Conservation (phyloP, 371 early-diverging fungal species). For the Apophysomyces trapeziformis region DNA sequence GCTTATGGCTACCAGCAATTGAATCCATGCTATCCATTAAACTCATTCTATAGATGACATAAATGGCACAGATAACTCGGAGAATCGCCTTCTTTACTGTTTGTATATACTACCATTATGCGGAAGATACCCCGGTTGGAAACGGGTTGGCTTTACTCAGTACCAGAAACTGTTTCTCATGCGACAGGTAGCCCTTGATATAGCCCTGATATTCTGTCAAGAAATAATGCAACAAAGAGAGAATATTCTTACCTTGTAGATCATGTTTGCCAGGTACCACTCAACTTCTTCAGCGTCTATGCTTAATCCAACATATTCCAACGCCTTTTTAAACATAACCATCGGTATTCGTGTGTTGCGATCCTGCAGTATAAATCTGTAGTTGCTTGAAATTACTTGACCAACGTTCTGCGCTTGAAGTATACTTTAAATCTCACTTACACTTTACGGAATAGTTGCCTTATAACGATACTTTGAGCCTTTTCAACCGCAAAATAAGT, state of each 20-base stretch:
- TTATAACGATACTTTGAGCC: slow-evolving; percentile 68
- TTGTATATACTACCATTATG: background rate
- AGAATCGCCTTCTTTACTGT: background rate
- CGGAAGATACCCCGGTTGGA: slow-evolving; percentile 47
- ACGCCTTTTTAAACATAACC: slow-evolving; percentile 55
- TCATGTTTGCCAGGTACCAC: slow-evolving; percentile 75
- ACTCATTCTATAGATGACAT: too few species aligned
- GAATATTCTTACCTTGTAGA: slow-evolving; percentile 62
- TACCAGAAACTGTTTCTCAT: slow-evolving; percentile 79
- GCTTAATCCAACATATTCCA: slow-evolving; percentile 50
- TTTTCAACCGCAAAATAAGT: slow-evolving; percentile 83
- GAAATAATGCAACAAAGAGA: background rate
- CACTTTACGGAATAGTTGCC: slow-evolving; percentile 82
- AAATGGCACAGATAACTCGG: too few species aligned
- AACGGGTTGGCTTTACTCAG: slow-evolving; percentile 80
- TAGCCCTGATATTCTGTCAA: slow-evolving; percentile 58
- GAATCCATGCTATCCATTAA: too few species aligned
- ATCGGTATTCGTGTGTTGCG: slow-evolving; percentile 59
- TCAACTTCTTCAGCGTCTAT: slow-evolving; percentile 54
- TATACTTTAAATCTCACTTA: slow-evolving; percentile 35
- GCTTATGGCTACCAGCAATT: too few species aligned
- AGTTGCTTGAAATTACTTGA: background rate
- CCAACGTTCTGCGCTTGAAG: background rate
- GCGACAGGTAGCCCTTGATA: slow-evolving; percentile 88
- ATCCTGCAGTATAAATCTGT: slow-evolving; percentile 58